Conservation (phyloP, 495 filamentous ascomycete genomes). For the Hapsidospora chrysogenum region DNA sequence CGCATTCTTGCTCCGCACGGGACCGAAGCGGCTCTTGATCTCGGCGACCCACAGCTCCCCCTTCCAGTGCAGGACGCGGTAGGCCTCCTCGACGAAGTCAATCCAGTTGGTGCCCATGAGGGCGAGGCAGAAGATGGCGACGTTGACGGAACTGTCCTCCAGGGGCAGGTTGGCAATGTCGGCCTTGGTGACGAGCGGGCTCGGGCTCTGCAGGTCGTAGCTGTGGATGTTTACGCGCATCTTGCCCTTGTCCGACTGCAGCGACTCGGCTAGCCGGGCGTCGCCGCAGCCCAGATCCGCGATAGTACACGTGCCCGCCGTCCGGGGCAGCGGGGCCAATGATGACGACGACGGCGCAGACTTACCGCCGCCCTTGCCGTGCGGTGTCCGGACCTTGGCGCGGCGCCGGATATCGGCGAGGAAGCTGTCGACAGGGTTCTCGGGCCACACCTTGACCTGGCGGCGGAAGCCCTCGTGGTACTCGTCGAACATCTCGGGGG, state of each 20-base stretch:
- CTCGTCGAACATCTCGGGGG: slow-evolving; percentile 80
- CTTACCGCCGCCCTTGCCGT: slow-evolving; percentile 7
- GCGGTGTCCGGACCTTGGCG: slow-evolving; percentile 13
- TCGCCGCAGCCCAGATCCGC: slow-evolving; percentile 51
- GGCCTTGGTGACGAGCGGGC: slow-evolving; percentile 61
- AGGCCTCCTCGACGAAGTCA: slow-evolving; percentile 89
- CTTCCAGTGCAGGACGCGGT: slow-evolving; percentile 70
- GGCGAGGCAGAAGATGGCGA: slow-evolving; percentile 86
- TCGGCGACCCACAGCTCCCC: slow-evolving; percentile 95
- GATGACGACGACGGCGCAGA: slow-evolving; percentile 8
- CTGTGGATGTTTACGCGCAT: slow-evolving; percentile 21
- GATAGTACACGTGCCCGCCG: slow-evolving; percentile 51
- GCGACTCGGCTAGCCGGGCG: slow-evolving; percentile 49
- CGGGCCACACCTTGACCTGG: slow-evolving; percentile 88
- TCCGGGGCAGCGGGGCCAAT: slow-evolving; percentile 27
- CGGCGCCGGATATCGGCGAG: slow-evolving; percentile 48
- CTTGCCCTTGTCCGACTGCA: slow-evolving; percentile 38
- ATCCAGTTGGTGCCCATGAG: slow-evolving; percentile 99
- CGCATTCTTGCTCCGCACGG: slow-evolving; percentile 37
- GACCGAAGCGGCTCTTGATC: slow-evolving; percentile 80
- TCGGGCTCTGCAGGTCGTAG: slow-evolving; percentile 40
- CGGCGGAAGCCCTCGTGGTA: slow-evolving; percentile 91
- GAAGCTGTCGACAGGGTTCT: slow-evolving; percentile 82
- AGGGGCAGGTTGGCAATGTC: slow-evolving; percentile 77
- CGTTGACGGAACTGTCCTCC: slow-evolving; percentile 51